Evolutionary conservation across 208 protist species (phyloP).

Genomic region (Vickermania ingenoplastis): DNA sequence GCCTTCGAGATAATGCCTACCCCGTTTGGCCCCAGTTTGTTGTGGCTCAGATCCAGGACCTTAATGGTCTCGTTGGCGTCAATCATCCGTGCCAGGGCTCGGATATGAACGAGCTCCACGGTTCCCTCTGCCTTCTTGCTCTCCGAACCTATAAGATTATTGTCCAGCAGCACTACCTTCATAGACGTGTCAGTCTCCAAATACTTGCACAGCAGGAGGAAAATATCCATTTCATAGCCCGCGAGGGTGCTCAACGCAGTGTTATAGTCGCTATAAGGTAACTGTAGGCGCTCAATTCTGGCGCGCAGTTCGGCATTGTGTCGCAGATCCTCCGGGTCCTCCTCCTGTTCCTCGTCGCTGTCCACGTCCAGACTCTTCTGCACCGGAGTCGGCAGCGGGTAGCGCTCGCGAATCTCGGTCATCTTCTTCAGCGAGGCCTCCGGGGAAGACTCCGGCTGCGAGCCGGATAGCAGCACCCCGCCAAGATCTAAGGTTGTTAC

Average conservation of each 20-base stretch:
- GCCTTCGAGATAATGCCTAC: conserved; percentile 80
- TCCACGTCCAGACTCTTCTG: conserved; percentile 17
- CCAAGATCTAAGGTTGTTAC: conserved; percentile 24
- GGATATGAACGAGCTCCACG: conserved; percentile 32
- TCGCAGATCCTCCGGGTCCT: conserved; percentile 18
- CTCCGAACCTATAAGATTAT: conserved; percentile 23
- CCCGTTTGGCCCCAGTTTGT: conserved; percentile 60
- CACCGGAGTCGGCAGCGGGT: conserved; percentile 36
- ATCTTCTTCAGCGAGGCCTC: conserved; percentile 34
- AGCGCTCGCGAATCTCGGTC: conserved; percentile 35
- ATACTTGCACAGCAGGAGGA: conserved; percentile 47
- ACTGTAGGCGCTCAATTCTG: conserved; percentile 33
- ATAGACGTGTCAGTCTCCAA: conserved; percentile 26
- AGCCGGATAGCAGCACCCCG: conserved; percentile 21
- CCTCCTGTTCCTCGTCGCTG: conserved; percentile 23
- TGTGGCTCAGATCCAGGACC: conserved; percentile 69
- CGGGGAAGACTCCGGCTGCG: conserved; percentile 23
- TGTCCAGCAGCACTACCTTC: conserved; percentile 17
- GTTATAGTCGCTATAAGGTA: conserved; percentile 52
- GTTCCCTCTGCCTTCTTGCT: conserved; percentile 19
- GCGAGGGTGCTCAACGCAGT: conserved; percentile 44
- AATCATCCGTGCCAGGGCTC: conserved; percentile 46
- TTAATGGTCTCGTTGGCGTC: conserved; percentile 71
- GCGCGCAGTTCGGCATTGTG: conserved; percentile 56
- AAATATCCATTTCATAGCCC: conserved; percentile 47